phyloP scores from a whole-genome alignment of 2,329 filamentous ascomycete species.

The Neonectria sp. region DNA sequence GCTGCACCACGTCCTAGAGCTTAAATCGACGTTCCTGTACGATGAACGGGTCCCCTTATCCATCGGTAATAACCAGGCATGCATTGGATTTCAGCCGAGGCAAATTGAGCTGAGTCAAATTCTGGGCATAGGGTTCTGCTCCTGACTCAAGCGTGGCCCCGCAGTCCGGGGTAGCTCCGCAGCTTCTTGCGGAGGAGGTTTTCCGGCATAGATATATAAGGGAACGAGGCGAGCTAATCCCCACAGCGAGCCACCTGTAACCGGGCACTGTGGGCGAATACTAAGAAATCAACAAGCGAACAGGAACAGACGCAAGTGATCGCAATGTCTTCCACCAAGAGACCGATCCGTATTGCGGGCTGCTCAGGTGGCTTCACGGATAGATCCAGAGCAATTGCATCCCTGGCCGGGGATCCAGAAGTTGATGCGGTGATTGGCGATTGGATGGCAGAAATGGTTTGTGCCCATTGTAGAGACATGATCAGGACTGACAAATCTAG shows the following conservation, averaged over 20 bases:
- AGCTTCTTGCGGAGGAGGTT: neutral
- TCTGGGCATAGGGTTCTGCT: neutral
- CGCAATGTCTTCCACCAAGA: neutral
- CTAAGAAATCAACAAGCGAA: no score
- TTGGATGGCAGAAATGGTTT: slow-evolving; percentile 6
- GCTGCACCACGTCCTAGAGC: no score
- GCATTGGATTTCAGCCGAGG: neutral
- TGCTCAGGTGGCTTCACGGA: neutral
- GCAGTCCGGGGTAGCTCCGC: neutral
- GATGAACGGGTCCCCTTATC: no score
- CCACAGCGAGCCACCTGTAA: neutral
- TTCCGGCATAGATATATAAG: neutral
- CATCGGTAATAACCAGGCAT: neutral
- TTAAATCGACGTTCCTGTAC: no score
- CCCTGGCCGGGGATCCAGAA: neutral
- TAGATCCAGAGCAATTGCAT: slow-evolving; percentile 3
- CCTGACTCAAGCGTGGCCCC: slow-evolving; percentile 6
- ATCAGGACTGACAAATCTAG: neutral
- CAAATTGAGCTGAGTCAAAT: neutral
- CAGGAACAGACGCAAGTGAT: no score
- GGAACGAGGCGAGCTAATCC: no score
- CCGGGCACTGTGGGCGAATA: no score
- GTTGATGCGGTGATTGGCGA: neutral
- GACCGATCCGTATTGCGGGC: slow-evolving; percentile 2
- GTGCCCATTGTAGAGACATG: neutral